These are phyloP conservation scores for Magnolia changhungtana DNA, from an alignment of 164 flowering plant genomes.

Conservation along the genomic window DNA sequence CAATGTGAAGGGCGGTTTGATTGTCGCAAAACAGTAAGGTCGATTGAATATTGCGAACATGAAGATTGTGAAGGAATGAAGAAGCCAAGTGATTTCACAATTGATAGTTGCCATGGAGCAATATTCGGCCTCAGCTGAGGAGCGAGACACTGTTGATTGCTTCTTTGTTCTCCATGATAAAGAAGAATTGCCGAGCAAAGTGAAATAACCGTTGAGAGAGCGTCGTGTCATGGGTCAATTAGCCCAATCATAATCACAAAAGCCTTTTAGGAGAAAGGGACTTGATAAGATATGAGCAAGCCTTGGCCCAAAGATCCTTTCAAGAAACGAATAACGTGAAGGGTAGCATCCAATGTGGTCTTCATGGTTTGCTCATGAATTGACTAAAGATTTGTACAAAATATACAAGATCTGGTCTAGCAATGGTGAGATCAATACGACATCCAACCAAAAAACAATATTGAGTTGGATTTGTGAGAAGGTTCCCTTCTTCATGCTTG, in stretches of 20 bases:
- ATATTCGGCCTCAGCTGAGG: slow-evolving; percentile 10
- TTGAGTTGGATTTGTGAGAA: background rate
- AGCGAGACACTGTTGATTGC: background rate
- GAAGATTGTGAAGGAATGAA: background rate
- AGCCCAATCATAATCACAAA: slow-evolving; percentile 9
- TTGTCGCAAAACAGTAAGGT: background rate
- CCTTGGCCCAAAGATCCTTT: slow-evolving; percentile 1
- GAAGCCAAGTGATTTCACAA: slow-evolving; percentile 2
- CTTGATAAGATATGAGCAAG: background rate
- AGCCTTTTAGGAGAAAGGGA: background rate
- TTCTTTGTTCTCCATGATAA: slow-evolving; percentile 12
- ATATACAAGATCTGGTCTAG: background rate
- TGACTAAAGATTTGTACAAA: background rate
- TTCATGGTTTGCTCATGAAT: background rate
- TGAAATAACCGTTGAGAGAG: background rate
- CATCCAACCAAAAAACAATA: background rate
- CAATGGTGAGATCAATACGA: background rate
- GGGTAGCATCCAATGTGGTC: slow-evolving; percentile 10
- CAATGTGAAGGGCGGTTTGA: background rate
- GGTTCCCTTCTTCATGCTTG: background rate
- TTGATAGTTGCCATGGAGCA: slow-evolving; percentile 8
- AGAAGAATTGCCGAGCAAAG: background rate
- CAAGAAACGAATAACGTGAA: background rate
- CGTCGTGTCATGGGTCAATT: background rate
- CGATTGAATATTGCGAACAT: too few relatives aligned